Conservation (phyloP, 768 basidiomycete genomes). For the Boletus fagicola region DNA sequence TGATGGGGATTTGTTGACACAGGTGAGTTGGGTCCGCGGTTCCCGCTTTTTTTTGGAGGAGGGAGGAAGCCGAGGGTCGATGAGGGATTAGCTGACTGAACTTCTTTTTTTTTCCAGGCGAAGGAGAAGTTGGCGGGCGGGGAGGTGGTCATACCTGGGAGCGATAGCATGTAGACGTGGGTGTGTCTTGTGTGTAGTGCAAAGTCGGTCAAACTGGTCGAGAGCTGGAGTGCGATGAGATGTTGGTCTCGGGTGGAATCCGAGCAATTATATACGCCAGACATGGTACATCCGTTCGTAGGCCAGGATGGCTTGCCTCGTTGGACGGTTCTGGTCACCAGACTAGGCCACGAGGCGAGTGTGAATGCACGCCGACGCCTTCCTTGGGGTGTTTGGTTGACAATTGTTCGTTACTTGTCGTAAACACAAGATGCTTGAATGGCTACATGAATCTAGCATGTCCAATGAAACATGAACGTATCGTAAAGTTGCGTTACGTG, state of each 20-base stretch:
- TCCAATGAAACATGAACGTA: background rate
- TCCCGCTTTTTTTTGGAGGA: background rate
- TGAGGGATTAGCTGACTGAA: background rate
- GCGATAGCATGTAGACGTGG: constrained; percentile 26
- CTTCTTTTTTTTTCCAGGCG: constrained; percentile 24
- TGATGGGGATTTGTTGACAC: constrained; percentile 53
- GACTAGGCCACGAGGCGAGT: background rate
- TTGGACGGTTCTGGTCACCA: too few relatives aligned
- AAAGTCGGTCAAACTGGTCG: background rate
- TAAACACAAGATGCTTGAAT: background rate
- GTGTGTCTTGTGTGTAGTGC: background rate
- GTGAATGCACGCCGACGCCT: background rate
- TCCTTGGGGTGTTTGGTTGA: background rate
- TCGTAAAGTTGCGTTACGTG: background rate
- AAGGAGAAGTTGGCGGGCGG: constrained; percentile 23
- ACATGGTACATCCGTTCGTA: background rate
- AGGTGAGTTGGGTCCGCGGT: constrained; percentile 37
- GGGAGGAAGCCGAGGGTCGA: background rate
- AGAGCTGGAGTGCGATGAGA: background rate
- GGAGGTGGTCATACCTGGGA: constrained; percentile 16
- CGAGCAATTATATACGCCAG: background rate
- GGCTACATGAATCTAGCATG: background rate
- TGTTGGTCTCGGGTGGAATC: background rate
- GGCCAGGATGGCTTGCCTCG: too few relatives aligned
- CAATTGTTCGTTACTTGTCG: background rate